Conservation (phyloP, 257 asterid species). For the Leonotis leonurus region DNA sequence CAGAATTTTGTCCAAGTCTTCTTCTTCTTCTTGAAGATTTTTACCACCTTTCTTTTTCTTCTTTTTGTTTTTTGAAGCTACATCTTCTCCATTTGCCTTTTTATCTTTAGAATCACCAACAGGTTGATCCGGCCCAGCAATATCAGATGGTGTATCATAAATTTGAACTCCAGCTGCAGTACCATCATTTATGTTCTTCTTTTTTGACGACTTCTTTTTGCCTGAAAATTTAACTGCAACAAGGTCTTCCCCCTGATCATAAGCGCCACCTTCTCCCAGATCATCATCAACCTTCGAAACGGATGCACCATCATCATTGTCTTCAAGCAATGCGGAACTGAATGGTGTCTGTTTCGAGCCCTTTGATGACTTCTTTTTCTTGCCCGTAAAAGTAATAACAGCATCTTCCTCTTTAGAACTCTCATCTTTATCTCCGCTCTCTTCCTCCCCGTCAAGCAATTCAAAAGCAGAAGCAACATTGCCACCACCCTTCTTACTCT, state of each 20-base stretch:
- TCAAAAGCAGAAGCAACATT: constrained; percentile 34
- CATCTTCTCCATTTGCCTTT: constrained; percentile 32
- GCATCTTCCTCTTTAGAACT: constrained; percentile 46
- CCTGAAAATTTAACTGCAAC: constrained; percentile 52
- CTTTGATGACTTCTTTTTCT: constrained; percentile 64
- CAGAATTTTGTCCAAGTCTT: constrained; percentile 66
- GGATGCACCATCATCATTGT: constrained; percentile 34
- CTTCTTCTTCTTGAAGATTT: constrained; percentile 73
- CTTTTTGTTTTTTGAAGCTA: constrained; percentile 63
- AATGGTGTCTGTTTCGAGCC: constrained; percentile 41
- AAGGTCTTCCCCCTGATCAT: constrained; percentile 45
- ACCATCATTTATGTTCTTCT: constrained; percentile 40
- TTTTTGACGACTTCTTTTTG: constrained; percentile 76
- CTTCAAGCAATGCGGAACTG: constrained; percentile 38
- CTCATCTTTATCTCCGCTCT: constrained; percentile 28
- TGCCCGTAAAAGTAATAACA: constrained; percentile 48
- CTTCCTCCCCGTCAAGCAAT: constrained; percentile 44
- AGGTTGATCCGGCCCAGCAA: constrained; percentile 25
- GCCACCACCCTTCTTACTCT: constrained; percentile 43
- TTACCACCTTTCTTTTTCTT: constrained; percentile 79
- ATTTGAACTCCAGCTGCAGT: constrained; percentile 26
- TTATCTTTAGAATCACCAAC: constrained; percentile 26
- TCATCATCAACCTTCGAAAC: constrained; percentile 29
- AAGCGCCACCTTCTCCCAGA: constrained; percentile 31
- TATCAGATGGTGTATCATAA: constrained; percentile 27